Evolutionary conservation across 2,329 filamentous ascomycete species (phyloP), one percentile per base, ranked within the genome.

Genomic region (Trichoderma hamatum): DNA sequence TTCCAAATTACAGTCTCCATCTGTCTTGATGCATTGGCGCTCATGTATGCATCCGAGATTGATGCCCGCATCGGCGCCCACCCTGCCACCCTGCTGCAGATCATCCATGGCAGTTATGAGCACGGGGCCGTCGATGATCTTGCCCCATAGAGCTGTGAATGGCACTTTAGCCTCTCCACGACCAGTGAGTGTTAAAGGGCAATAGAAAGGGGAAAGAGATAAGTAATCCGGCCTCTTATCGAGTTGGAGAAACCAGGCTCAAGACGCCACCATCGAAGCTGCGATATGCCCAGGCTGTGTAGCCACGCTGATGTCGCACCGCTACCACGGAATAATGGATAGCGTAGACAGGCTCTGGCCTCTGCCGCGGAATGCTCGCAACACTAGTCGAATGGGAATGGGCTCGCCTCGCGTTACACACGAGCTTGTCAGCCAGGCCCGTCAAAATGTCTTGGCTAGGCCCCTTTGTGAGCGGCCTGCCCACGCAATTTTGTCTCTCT

Each of bases 21-120:
- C 28, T 60, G 64, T 60, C 64, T 21, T 43, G 39, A 59, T 36
- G 64, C 54, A 67, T 61, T 54, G 34, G 43, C 19, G 14, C 30
- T 52, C 54, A 36, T 67, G 49, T 61, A 28, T 51, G 63, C 30
- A 59, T 51, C 54, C 54, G 36, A 64, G 49, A 63, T 65, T 58
- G 49, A 67, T 59, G 63, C 39, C 63, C 34, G 58, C 66, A 65
- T 66, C 61, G 52, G 67, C 46, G 46, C 24, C 67, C 55, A 66
- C 67, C 67, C 61, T 65, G 61, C 55, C 67, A 69, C 67, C 67
- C 61, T 65, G 61, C 62, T 69, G 67, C 67, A 69, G 67, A 69
- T 69, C 67, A 43, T 60, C 43, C 63, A 59, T 67, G 63, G 54
- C 63, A 67, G 28, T 39, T 39, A 46, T 55, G 61, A 60, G 54